Evolutionary conservation across 2,329 filamentous ascomycete genomes (phyloP).

Genomic region (Dactylellina parvicollis): DNA sequence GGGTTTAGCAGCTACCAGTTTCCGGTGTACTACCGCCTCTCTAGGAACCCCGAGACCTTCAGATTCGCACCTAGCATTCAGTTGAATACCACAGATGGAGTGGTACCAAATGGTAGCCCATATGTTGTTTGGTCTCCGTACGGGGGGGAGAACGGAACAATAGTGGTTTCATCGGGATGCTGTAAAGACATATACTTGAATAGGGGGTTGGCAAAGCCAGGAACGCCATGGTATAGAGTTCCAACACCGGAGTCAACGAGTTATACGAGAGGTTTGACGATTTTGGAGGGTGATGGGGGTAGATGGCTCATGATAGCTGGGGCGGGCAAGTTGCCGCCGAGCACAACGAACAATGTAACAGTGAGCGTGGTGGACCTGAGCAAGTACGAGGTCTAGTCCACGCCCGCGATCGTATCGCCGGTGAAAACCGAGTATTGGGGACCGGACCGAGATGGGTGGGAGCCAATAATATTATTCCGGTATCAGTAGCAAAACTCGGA

Average conservation of each 20-base stretch:
- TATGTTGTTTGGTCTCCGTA: constrained; percentile 64
- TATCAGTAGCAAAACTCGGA: too few species aligned
- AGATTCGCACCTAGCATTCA: constrained; percentile 60
- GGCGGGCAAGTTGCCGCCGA: constrained; percentile 64
- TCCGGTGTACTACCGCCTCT: constrained; percentile 65
- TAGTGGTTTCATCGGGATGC: constrained; percentile 63
- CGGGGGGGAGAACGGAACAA: constrained; percentile 64
- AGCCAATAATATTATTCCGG: too few species aligned
- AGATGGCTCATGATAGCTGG: constrained; percentile 63
- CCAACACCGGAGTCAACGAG: constrained; percentile 57
- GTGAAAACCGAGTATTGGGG: too few species aligned
- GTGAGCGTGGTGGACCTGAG: constrained; percentile 59
- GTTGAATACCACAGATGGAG: constrained; percentile 57
- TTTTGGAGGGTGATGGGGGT: constrained; percentile 57
- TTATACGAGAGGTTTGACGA: constrained; percentile 56
- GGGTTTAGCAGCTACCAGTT: constrained; percentile 60
- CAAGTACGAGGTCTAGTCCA: not conserved
- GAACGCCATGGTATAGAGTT: constrained; percentile 60
- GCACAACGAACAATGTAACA: constrained; percentile 64
- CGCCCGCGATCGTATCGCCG: too few species aligned
- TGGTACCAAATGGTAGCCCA: constrained; percentile 62
- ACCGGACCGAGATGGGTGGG: too few species aligned
- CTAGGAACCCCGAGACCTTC: constrained; percentile 62
- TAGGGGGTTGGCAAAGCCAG: constrained; percentile 61
- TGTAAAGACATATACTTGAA: constrained; percentile 63